phyloP scores from a whole-genome alignment of 2,329 filamentous ascomycete species.

The Apiospora hydei region DNA sequence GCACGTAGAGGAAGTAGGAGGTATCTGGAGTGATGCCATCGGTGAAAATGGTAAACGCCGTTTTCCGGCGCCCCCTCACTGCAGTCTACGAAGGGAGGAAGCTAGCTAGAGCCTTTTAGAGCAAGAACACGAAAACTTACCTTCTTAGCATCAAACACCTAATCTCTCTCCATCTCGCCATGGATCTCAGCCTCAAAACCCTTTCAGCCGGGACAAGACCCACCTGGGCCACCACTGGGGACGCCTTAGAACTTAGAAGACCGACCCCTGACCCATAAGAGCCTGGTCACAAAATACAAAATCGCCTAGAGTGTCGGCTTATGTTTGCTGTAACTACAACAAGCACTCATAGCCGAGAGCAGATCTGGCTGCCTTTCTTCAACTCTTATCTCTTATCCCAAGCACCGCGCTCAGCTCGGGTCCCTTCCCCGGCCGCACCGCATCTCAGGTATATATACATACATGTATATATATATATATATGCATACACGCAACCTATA shows the following conservation, averaged over 20 bases:
- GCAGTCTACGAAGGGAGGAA: too few species aligned
- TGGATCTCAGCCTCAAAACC: neutral
- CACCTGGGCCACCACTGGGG: neutral
- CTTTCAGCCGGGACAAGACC: conserved; percentile 10
- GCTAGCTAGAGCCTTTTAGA: neutral
- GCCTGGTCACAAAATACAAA: neutral
- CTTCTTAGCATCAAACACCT: neutral
- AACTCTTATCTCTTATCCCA: neutral
- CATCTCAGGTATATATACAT: neutral
- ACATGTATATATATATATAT: too few species aligned
- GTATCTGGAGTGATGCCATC: neutral
- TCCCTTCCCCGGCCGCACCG: neutral
- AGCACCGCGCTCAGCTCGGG: neutral
- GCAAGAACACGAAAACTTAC: neutral
- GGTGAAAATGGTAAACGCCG: neutral
- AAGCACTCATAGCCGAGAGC: neutral
- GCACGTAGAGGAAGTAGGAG: neutral
- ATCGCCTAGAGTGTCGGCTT: neutral
- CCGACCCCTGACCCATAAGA: neutral
- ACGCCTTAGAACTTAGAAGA: neutral
- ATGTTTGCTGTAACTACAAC: neutral
- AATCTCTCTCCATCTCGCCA: neutral
- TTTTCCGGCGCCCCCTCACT: neutral
- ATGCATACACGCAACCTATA: neutral
- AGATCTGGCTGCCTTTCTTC: neutral